phyloP scores from a whole-genome alignment of 371 early-diverging fungal genomes.

The Mortierella polycephala region DNA sequence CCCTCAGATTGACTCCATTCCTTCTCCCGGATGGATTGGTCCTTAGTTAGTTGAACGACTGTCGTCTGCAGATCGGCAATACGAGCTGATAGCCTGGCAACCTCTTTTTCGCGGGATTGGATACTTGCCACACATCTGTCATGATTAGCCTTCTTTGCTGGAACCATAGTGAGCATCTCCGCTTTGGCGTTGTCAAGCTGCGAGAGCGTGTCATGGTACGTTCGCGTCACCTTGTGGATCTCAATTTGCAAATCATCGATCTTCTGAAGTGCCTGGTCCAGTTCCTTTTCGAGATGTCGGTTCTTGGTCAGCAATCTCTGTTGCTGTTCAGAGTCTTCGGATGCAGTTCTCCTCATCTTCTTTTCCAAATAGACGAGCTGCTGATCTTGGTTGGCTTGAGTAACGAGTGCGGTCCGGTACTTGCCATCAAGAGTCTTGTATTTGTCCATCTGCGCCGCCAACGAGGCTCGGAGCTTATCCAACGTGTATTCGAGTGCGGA shows the following conservation, averaged over 20 bases:
- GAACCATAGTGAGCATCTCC: slow-evolving; percentile 24
- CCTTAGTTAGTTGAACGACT: slow-evolving; percentile 8
- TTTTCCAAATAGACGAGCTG: slow-evolving; percentile 17
- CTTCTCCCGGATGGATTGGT: slow-evolving; percentile 1
- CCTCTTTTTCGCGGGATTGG: slow-evolving; percentile 13
- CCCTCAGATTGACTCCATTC: slow-evolving; percentile 17
- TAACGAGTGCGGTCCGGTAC: slow-evolving; percentile 1
- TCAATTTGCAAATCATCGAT: slow-evolving; percentile 15
- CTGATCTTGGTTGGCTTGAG: slow-evolving; percentile 18
- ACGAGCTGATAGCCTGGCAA: slow-evolving; percentile 2
- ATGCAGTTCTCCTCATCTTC: background rate
- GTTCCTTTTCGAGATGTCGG: slow-evolving; percentile 17
- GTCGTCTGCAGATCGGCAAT: slow-evolving; percentile 9
- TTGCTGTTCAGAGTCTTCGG: slow-evolving; percentile 8
- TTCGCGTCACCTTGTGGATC: slow-evolving; percentile 7
- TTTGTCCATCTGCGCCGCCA: slow-evolving; percentile 17
- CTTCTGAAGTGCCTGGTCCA: slow-evolving; percentile 4
- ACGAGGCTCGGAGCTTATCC: slow-evolving; percentile 6
- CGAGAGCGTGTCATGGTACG: slow-evolving; percentile 10
- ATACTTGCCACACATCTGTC: slow-evolving; percentile 21
- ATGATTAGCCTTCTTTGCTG: slow-evolving; percentile 22
- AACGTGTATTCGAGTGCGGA: slow-evolving; percentile 7
- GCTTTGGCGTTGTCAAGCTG: slow-evolving; percentile 5
- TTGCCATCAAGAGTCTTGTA: slow-evolving; percentile 24
- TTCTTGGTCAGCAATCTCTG: slow-evolving; percentile 1